Evolutionary conservation across 2,329 filamentous ascomycete genomes (phyloP).

Genomic region (Aspergillus sp.): DNA sequence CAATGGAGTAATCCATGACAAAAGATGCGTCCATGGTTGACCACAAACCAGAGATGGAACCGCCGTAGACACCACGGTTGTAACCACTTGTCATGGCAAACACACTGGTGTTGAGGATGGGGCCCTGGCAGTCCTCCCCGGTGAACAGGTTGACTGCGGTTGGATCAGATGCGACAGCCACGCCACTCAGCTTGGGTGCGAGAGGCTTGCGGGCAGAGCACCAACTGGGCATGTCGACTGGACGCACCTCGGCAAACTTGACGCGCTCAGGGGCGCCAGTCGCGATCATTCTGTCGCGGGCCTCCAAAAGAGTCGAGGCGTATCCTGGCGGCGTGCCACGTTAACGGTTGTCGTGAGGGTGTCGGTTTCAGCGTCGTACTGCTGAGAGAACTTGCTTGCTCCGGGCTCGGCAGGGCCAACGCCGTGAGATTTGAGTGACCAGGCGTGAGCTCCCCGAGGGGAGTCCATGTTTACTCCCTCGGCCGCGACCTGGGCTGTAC

Average conservation of each 20-base stretch:
- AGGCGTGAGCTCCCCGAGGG: not conserved
- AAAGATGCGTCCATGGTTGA: not conserved
- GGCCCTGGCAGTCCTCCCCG: not conserved
- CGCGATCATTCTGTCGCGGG: not conserved
- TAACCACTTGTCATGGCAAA: not conserved
- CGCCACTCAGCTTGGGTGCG: not conserved
- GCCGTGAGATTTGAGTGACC: not conserved
- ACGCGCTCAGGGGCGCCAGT: not conserved
- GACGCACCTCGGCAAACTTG: not conserved
- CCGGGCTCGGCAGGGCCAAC: not conserved
- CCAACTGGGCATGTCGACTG: not conserved
- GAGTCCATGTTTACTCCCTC: not conserved
- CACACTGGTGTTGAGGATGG: not conserved
- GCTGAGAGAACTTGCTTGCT: not conserved
- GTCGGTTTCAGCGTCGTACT: not conserved
- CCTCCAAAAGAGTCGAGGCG: not conserved
- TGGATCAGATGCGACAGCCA: not conserved
- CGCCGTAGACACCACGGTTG: not conserved
- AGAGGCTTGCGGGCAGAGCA: not conserved
- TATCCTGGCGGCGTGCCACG: not conserved
- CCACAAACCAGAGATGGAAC: not conserved
- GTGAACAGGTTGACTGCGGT: not conserved
- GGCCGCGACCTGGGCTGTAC: not conserved
- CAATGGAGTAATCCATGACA: constrained; percentile 1
- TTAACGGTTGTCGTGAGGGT: not conserved